Conservation (phyloP, 129 eudicot species). For the Silybum marianum region DNA sequence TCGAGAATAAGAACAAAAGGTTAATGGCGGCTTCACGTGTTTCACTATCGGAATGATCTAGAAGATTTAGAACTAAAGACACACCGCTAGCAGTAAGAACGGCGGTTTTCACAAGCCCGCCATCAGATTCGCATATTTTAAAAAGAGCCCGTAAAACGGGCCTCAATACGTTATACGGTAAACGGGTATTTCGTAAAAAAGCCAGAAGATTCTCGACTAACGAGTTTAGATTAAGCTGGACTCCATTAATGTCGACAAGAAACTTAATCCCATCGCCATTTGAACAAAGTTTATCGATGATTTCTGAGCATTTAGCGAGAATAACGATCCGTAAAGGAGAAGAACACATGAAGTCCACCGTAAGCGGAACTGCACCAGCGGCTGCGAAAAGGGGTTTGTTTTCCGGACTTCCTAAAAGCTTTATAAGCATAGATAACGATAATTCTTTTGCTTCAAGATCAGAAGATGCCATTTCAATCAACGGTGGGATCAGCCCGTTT, state of each 20-base stretch:
- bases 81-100: conserved; percentile 62
- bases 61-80: conserved; percentile 49
- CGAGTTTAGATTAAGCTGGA: conserved; percentile 36
- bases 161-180: conserved; percentile 37
- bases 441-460: conserved; percentile 61
- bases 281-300: conserved; percentile 58
- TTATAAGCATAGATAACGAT: conserved; percentile 47
- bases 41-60: conserved; percentile 56
- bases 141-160: conserved; percentile 56
- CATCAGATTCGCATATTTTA: conserved; percentile 53
- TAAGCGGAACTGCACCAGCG: conserved; percentile 51
- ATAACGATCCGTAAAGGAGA: conserved; percentile 31
- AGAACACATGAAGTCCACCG: conserved; percentile 40
- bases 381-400: conserved; percentile 49
- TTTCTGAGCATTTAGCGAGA: conserved; percentile 51
- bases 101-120: conserved; percentile 52
- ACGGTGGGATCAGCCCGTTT: conserved; percentile 53
- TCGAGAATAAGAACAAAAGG: conserved; percentile 61
- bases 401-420: conserved; percentile 40
- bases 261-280: conserved; percentile 61
- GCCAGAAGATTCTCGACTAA: conserved; percentile 39
- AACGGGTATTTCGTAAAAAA: conserved; percentile 42
- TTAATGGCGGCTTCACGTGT: conserved; percentile 67
- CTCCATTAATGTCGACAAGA: conserved; percentile 43
- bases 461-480: conserved; percentile 60